A percentile compares a stretch with the other conserved stretches of the same genome.
phyloP scores from a whole-genome alignment of 2,329 filamentous ascomycete genomes.

The Curvularia eragrostidis region DNA sequence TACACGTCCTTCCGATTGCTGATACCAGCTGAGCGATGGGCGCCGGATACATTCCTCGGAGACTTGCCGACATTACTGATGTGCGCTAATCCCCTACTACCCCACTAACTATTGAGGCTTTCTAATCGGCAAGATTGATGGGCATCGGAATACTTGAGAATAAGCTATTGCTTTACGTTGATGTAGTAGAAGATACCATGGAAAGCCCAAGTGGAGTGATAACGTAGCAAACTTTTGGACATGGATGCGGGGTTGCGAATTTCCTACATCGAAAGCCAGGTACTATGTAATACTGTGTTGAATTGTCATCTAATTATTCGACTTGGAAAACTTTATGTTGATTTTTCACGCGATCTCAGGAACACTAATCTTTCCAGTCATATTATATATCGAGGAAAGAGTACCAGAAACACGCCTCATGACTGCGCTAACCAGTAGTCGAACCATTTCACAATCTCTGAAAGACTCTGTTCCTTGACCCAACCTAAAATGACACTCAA shows the following conservation, averaged over 20 bases:
- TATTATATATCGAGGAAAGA: not conserved
- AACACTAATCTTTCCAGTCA: not conserved
- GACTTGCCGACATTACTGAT: not conserved
- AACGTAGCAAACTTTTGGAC: not conserved
- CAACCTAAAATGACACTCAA: conserved; percentile 21
- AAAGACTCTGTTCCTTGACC: conserved; percentile 41
- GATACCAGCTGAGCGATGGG: not conserved
- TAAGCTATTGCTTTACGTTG: not conserved
- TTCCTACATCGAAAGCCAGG: not conserved
- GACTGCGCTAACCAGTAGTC: conserved; percentile 23
- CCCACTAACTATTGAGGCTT: not conserved
- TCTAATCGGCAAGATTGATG: not conserved
- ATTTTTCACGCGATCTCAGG: not conserved
- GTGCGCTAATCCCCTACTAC: not conserved
- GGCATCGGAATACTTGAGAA: not conserved
- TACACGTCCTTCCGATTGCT: not conserved
- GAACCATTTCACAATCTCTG: conserved; percentile 32
- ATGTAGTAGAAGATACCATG: not conserved
- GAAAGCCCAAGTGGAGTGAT: not conserved
- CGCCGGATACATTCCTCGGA: not conserved
- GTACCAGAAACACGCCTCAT: not conserved
- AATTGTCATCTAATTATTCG: not conserved
- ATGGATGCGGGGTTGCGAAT: not conserved
- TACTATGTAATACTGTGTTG: not conserved
- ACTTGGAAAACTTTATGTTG: not conserved